These are phyloP conservation scores for Cyclospora cayetanensis DNA, from an alignment of 169 alveolate species.

Conservation along the genomic window DNA sequence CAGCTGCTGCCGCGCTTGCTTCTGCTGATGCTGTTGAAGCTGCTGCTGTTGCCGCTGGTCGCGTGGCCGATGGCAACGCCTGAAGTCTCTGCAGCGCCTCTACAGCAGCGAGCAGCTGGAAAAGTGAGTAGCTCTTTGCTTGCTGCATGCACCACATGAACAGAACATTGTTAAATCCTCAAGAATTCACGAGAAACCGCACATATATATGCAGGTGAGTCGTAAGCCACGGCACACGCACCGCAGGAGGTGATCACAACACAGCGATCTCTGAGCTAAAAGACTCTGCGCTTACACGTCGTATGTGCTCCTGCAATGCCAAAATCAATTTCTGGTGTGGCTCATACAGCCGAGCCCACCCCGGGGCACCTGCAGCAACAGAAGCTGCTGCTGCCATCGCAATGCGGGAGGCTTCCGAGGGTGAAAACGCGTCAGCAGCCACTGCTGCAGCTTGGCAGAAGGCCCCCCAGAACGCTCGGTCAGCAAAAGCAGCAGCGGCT, in stretches of 20 bases:
- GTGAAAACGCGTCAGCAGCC: slow-evolving; percentile 37
- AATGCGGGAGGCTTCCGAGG: slow-evolving; percentile 12
- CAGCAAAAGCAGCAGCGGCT: slow-evolving; percentile 63
- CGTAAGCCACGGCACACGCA: too few relatives aligned
- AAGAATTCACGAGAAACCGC: too few relatives aligned
- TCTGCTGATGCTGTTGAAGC: slow-evolving; percentile 46
- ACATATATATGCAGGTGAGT: too few relatives aligned
- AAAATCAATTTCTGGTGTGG: slow-evolving; percentile 38
- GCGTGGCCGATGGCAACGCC: slow-evolving; percentile 49
- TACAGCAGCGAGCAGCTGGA: slow-evolving; percentile 25
- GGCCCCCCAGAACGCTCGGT: slow-evolving; percentile 54
- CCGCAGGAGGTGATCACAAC: too few relatives aligned
- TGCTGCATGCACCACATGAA: slow-evolving; percentile 37
- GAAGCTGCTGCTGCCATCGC: slow-evolving; percentile 28
- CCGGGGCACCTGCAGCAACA: slow-evolving; percentile 52
- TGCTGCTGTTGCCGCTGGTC: slow-evolving; percentile 65
- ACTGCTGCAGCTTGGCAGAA: slow-evolving; percentile 5
- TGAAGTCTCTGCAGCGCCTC: slow-evolving; percentile 54
- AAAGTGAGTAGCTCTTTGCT: slow-evolving; percentile 7
- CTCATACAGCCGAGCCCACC: slow-evolving; percentile 13
- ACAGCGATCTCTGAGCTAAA: too few relatives aligned
- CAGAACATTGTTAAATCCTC: too few relatives aligned
- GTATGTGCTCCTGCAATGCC: slow-evolving; percentile 15
- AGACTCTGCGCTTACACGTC: background rate
- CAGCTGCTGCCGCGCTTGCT: slow-evolving; percentile 18